Percentiles rank a stretch among this genome's conserved stretches.
Conservation (phyloP, 805 yeast species). For the Sporopachydermia quercuum region DNA sequence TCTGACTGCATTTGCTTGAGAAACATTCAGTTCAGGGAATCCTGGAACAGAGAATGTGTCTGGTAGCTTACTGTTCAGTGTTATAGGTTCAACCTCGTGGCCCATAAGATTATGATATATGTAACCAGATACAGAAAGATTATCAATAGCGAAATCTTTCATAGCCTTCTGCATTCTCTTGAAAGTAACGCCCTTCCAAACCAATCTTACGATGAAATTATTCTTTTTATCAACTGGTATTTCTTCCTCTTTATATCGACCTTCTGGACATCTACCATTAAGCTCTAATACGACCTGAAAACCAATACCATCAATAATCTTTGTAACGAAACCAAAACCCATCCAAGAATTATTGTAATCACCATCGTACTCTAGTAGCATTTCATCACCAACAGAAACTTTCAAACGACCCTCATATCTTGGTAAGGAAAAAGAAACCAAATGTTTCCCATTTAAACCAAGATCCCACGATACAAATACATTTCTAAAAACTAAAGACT, state of each 20-base stretch:
- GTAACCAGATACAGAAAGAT: constrained; percentile 55
- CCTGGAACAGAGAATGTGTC: constrained; percentile 44
- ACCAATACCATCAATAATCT: constrained; percentile 49
- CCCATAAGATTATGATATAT: constrained; percentile 72
- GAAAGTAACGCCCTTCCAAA: constrained; percentile 79
- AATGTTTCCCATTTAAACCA: constrained; percentile 46
- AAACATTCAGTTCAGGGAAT: constrained; percentile 55
- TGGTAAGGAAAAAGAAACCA: constrained; percentile 56
- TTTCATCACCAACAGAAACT: constrained; percentile 76
- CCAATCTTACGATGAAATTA: constrained; percentile 72
- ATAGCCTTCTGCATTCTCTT: constrained; percentile 75
- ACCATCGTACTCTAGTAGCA: constrained; percentile 51
- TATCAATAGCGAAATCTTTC: constrained; percentile 51
- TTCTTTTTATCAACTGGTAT: constrained; percentile 42
- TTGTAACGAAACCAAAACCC: constrained; percentile 54
- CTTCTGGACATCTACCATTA: constrained; percentile 8
- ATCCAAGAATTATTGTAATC: constrained; percentile 47
- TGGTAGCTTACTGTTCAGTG: constrained; percentile 40
- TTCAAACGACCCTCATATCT: constrained; percentile 54
- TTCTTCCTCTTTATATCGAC: not conserved
- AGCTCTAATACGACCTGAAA: constrained; percentile 67
- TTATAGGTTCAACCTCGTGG: constrained; percentile 48
- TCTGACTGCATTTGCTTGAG: constrained; percentile 68
- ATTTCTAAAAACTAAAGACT: constrained; percentile 62
- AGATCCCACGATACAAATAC: constrained; percentile 61